Evolutionary conservation across 2,329 filamentous ascomycete species (phyloP).

Genomic region (Zymoseptoria brevis): DNA sequence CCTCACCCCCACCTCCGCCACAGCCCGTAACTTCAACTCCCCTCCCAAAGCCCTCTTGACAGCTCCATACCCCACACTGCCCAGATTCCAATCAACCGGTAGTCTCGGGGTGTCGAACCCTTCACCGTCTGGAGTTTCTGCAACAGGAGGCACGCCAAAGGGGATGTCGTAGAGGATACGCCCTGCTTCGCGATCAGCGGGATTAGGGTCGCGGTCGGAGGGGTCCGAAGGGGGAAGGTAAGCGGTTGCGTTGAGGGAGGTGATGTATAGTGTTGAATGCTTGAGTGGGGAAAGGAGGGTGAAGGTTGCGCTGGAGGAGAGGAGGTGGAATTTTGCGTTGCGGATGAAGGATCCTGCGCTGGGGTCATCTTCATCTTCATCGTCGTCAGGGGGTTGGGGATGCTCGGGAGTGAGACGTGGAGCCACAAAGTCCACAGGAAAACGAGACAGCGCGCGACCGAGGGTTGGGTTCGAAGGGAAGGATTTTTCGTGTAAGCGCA

Average conservation of each 20-base stretch:
- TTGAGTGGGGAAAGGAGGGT: slow-evolving; percentile 69
- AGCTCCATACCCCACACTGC: slow-evolving; percentile 73
- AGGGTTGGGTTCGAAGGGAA: slow-evolving; percentile 67
- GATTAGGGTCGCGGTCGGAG: slow-evolving; percentile 72
- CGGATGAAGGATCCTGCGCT: slow-evolving; percentile 62
- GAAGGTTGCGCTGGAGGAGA: slow-evolving; percentile 81
- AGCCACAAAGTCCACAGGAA: slow-evolving; percentile 63
- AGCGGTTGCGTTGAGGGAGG: slow-evolving; percentile 73
- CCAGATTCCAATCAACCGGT: slow-evolving; percentile 72
- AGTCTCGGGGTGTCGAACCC: slow-evolving; percentile 63
- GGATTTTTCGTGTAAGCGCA: slow-evolving; percentile 62
- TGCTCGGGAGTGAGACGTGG: slow-evolving; percentile 57
- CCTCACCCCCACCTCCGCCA: slow-evolving; percentile 65
- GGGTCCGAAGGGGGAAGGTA: slow-evolving; percentile 55
- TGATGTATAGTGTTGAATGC: slow-evolving; percentile 66
- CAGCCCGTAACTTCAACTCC: slow-evolving; percentile 66
- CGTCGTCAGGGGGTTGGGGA: slow-evolving; percentile 32
- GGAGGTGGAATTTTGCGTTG: slow-evolving; percentile 75
- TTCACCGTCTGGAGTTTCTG: slow-evolving; percentile 37
- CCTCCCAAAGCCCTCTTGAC: slow-evolving; percentile 75
- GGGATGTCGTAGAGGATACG: slow-evolving; percentile 65
- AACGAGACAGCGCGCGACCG: slow-evolving; percentile 62
- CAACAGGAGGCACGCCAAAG: slow-evolving; percentile 62
- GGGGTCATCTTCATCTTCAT: slow-evolving; percentile 37
- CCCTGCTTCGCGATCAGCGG: slow-evolving; percentile 68